Base-by-base conservation (phyloP, 176 grass and related monocot species). In the Zoysia pacifica region DNA sequence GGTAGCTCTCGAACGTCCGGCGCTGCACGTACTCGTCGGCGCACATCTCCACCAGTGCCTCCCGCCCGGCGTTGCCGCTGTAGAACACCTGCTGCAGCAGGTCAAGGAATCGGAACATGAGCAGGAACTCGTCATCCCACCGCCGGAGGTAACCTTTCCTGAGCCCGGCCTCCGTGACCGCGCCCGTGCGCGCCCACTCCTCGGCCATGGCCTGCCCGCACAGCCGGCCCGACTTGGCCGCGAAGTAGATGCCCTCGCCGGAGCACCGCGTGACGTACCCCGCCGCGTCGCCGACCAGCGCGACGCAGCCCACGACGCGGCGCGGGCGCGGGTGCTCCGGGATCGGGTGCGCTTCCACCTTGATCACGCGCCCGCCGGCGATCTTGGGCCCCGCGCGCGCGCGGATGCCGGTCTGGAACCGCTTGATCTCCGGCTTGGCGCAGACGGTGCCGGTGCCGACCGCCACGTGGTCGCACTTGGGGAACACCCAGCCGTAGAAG, bases 201-300 rank as follows among this genome's bases (percentile, higher is more conserved):
- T 81, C 86, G 8, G 82, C 92, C 80, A 98, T 91, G 1, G 95
- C 95, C 62, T 84, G 83, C 14, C 95, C 90, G 74, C 92, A 98
- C 49, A 98, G 61, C 61, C 95, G 64, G 14, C 95, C 95, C 13
- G 95, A 98, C 86, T 93, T 98, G 45, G 95, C 95, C 48, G 95
- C 95, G 90, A 98, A 98, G 80, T 98, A 98, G 83, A 98, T 98
- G 12, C 95, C 95, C 75, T 98, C 95, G 38, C 95, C 95, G 56
- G 95, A 88, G 86, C 92, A 94, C 40, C 79, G 84, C 19, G 95
- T 89, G 3, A 98, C 95, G 84, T 98, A 98, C 4, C 95, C 95
- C 3, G 95, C 90, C 14, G 92, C 95, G 82, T 98, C 95, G 53
- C 92, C 92, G 15, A 98, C 95, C 0, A 98, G 81, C 1, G 95